A percentile compares a stretch with the other conserved stretches of the same genome.
These are phyloP conservation scores for Fulvia fulva DNA, from an alignment of 2,329 filamentous ascomycete species.

Conservation along the genomic window DNA sequence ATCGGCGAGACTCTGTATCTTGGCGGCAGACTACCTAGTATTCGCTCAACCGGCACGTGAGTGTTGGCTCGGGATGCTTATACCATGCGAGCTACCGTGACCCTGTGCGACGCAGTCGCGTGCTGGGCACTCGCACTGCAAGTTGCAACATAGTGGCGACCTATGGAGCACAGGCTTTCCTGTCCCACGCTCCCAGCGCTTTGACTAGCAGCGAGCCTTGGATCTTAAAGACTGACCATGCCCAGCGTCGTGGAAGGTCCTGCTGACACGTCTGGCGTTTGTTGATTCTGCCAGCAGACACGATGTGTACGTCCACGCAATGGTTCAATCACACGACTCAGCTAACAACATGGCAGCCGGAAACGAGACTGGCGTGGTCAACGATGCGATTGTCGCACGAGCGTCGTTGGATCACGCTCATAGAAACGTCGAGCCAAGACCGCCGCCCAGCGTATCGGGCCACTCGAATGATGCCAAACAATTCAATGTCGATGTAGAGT, in stretches of 20 bases:
- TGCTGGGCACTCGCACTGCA: not conserved
- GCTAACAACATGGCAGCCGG: not conserved
- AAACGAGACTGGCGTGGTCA: constrained; percentile 32
- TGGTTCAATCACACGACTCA: too few relatives aligned
- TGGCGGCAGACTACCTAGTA: not conserved
- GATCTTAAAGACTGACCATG: not conserved
- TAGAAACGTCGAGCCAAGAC: constrained; percentile 15
- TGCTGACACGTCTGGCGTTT: not conserved
- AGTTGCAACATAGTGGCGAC: not conserved
- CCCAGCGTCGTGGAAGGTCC: not conserved
- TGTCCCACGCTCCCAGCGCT: not conserved
- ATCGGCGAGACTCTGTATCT: not conserved
- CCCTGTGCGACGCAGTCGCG: not conserved
- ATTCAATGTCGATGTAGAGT: constrained; percentile 21
- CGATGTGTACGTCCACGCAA: not conserved
- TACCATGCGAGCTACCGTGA: not conserved
- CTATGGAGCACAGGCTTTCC: not conserved
- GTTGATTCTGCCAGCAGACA: not conserved
- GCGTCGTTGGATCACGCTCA: constrained; percentile 15
- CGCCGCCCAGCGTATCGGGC: constrained; percentile 14
- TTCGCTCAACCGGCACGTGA: not conserved
- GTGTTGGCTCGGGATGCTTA: not conserved
- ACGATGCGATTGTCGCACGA: constrained; percentile 40
- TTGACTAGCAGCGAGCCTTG: not conserved
- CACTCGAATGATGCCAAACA: constrained; percentile 15